Evolutionary conservation across 768 basidiomycete species (phyloP).

Genomic region (Psilocybe subaeruginosa): DNA sequence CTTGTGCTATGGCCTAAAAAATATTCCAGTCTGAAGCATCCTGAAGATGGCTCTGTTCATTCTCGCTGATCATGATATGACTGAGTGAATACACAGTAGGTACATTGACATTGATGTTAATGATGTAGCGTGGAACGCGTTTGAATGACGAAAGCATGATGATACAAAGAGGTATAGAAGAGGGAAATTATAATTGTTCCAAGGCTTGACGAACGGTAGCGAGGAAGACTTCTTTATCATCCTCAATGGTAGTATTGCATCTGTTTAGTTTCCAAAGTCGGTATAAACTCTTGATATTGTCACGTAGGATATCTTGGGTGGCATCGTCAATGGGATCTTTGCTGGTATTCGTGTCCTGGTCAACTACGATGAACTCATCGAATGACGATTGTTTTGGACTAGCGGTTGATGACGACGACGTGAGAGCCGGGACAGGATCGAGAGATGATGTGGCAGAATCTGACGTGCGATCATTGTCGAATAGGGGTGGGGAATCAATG

Average conservation of each 20-base stretch:
- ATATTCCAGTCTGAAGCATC: background rate
- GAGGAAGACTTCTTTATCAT: slow-evolving; percentile 40
- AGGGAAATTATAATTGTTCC: slow-evolving; percentile 21
- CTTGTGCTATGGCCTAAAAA: background rate
- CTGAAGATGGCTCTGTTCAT: background rate
- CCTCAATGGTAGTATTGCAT: slow-evolving; percentile 14
- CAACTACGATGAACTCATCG: slow-evolving; percentile 13
- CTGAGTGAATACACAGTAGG: background rate
- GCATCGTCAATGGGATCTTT: slow-evolving; percentile 12
- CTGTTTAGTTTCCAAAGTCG: slow-evolving; percentile 56
- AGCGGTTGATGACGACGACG: slow-evolving; percentile 13
- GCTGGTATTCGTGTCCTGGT: background rate
- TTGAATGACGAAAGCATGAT: background rate
- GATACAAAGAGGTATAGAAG: background rate
- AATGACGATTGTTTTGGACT: slow-evolving; percentile 5
- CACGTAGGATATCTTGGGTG: slow-evolving; percentile 45
- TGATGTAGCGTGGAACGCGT: background rate
- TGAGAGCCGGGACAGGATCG: slow-evolving; percentile 10
- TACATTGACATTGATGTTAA: slow-evolving; percentile 1
- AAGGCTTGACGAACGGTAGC: slow-evolving; percentile 37
- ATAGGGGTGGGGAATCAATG: slow-evolving; percentile 20
- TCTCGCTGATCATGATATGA: background rate
- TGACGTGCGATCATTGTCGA: slow-evolving; percentile 18
- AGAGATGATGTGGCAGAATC: slow-evolving; percentile 17
- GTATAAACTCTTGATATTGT: slow-evolving; percentile 59